Evolutionary conservation across 1,139 yeast genomes (phyloP).

Genomic region (Saccharomycopsis crataegensis): DNA sequence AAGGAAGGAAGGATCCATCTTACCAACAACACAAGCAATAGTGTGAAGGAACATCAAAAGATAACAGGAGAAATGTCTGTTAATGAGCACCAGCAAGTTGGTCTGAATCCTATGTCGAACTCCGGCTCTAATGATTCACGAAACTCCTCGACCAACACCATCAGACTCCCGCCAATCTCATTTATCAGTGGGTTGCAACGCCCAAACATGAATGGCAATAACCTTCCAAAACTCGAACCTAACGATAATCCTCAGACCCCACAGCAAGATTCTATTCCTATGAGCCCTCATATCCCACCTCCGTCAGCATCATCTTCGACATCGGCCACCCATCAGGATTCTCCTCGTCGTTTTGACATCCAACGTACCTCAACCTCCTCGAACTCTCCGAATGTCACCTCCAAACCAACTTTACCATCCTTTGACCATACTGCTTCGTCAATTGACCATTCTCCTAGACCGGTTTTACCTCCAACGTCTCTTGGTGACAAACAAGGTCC

Average conservation of each 20-base stretch:
- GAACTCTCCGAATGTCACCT: background rate
- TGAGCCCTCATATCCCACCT: background rate
- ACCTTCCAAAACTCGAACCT: constrained; percentile 5
- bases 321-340: background rate
- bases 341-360: background rate
- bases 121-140: background rate
- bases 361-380: too few species aligned
- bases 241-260: background rate
- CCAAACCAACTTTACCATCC: background rate
- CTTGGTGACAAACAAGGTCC: background rate
- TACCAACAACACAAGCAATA: too few species aligned
- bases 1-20: too few species aligned
- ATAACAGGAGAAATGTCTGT: background rate
- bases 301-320: constrained; percentile 1
- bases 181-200: constrained; percentile 21
- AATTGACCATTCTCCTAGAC: constrained; percentile 4
- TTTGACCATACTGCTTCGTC: background rate
- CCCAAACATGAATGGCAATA: background rate
- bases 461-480: background rate
- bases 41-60: background rate
- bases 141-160: constrained; percentile 21
- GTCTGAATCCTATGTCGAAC: background rate
- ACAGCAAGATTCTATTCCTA: background rate
- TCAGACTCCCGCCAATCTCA: constrained; percentile 25
- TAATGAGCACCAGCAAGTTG: background rate